Base-by-base conservation (phyloP, 371 early-diverging fungal genomes). In the Mortierella sp. region DNA sequence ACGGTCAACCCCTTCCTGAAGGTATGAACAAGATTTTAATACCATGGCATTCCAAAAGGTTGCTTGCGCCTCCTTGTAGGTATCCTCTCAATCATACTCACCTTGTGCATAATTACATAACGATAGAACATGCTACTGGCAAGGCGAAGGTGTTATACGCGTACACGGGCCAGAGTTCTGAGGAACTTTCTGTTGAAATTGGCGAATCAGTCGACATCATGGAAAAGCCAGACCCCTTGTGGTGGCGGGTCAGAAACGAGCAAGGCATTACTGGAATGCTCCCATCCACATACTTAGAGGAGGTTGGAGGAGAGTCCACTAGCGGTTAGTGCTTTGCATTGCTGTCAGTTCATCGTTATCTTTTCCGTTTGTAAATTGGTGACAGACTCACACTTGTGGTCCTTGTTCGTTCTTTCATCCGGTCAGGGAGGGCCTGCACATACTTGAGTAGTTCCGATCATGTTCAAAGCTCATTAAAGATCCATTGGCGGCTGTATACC, bases 231-330 rank as follows among this genome's bases (percentile, higher is more conserved):
- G 93, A 93, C 56, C 92, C 91, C 35, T 89, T 90, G 55, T 93
- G 93, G 93, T 93, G 92, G 93, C 90, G 88, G 65, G 93, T 90
- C 54, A 88, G 63, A 51, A 90, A 91, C 58, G 90, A 88, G 41
- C 87, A 88, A 51, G 93, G 93, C 27, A 77, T 83, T 49, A 77
- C 68, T 2, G 93, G 93, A 29, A 87, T 92, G 54, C 90, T 93
- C 63, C 93, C 93, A n/a, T 82, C 88, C 68, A 90, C 90, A 41
- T 92, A 90, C 86, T 91, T 93, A 38, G 89, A 92, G 73, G 92
- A 91, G 76, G 73, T 92, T 65, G 89, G 88, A 60, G 87, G 75
- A 27, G 80, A 79, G 54, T 75, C 85, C 81, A 84, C 85, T 81
- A 78, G 75, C 79, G 85, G 85, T 84, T 84, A 84, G 85, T 84